These are phyloP conservation scores for Penicillium bovifimosum DNA, from an alignment of 495 filamentous ascomycete genomes.

Conservation along the genomic window DNA sequence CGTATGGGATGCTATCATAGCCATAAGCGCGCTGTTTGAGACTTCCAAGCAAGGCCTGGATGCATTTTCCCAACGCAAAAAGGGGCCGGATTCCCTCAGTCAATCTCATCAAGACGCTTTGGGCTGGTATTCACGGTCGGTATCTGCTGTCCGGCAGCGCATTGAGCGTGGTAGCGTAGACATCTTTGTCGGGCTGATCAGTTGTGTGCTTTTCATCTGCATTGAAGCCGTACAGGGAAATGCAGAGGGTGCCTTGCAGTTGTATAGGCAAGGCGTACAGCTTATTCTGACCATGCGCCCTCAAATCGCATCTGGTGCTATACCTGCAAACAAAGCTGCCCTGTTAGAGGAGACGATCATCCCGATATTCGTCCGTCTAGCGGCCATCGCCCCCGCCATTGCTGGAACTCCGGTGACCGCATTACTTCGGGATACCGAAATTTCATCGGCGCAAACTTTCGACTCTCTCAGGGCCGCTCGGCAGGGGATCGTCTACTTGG, in stretches of 20 bases:
- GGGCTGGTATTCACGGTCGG: slow-evolving; percentile 40
- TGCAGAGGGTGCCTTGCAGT: slow-evolving; percentile 24
- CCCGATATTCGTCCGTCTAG: slow-evolving; percentile 36
- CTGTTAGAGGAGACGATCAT: slow-evolving; percentile 32
- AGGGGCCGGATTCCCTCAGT: slow-evolving; percentile 24
- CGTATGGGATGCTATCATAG: slow-evolving; percentile 53
- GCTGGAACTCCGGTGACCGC: slow-evolving; percentile 4
- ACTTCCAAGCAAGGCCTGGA: slow-evolving; percentile 19
- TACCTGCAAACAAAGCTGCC: slow-evolving; percentile 12
- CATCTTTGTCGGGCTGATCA: slow-evolving; percentile 41
- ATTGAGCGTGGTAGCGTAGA: slow-evolving; percentile 34
- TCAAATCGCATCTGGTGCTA: slow-evolving; percentile 15
- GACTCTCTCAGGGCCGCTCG: slow-evolving; percentile 29
- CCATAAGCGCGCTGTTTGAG: slow-evolving; percentile 51
- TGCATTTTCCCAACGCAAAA: slow-evolving; percentile 4
- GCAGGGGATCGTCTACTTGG: slow-evolving; percentile 25
- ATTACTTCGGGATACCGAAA: slow-evolving; percentile 9
- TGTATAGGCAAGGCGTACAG: slow-evolving; percentile 34
- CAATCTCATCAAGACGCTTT: slow-evolving; percentile 40
- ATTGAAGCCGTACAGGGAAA: slow-evolving; percentile 49
- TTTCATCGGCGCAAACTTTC: slow-evolving; percentile 9
- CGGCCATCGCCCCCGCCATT: slow-evolving; percentile 11
- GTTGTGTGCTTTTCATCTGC: slow-evolving; percentile 53
- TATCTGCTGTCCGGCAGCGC: slow-evolving; percentile 44
- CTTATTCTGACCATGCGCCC: slow-evolving; percentile 28